Evolutionary conservation across 768 basidiomycete genomes (phyloP).

Genomic region (Piloderma croceum): DNA sequence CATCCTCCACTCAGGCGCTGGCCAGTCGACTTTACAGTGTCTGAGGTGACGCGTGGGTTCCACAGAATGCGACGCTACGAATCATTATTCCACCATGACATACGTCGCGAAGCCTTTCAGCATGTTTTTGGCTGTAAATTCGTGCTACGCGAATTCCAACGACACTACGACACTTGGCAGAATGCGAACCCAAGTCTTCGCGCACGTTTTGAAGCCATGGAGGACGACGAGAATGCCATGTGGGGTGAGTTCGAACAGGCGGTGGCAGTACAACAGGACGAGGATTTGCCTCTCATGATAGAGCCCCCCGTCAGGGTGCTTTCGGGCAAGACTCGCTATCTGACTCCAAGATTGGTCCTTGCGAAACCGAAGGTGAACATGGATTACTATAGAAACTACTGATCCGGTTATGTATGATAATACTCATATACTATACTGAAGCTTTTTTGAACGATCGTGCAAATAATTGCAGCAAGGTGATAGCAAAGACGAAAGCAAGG

Average conservation of each 20-base stretch:
- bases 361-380: too few species aligned
- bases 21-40: slow-evolving; percentile 73
- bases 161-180: slow-evolving; percentile 64
- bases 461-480: too few species aligned
- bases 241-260: slow-evolving; percentile 67
- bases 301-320: too few species aligned
- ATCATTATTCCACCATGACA: slow-evolving; percentile 33
- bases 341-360: too few species aligned
- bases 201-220: slow-evolving; percentile 49
- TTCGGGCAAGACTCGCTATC: too few species aligned
- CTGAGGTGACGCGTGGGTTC: slow-evolving; percentile 59
- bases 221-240: slow-evolving; percentile 51
- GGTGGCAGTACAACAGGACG: too few species aligned
- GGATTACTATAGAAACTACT: too few species aligned
- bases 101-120: slow-evolving; percentile 64
- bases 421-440: too few species aligned
- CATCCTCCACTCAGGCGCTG: slow-evolving; percentile 66
- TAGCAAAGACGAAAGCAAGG: too few species aligned
- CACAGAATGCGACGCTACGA: slow-evolving; percentile 36
- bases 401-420: too few species aligned
- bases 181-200: slow-evolving; percentile 45
- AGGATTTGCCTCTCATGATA: too few species aligned
- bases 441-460: too few species aligned
- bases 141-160: slow-evolving; percentile 69
- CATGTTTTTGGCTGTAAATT: slow-evolving; percentile 66